Evolutionary conservation across 805 yeast genomes (phyloP), one percentile per base, ranked within the genome.

Genomic region (Kodamaea lidongshanica): DNA sequence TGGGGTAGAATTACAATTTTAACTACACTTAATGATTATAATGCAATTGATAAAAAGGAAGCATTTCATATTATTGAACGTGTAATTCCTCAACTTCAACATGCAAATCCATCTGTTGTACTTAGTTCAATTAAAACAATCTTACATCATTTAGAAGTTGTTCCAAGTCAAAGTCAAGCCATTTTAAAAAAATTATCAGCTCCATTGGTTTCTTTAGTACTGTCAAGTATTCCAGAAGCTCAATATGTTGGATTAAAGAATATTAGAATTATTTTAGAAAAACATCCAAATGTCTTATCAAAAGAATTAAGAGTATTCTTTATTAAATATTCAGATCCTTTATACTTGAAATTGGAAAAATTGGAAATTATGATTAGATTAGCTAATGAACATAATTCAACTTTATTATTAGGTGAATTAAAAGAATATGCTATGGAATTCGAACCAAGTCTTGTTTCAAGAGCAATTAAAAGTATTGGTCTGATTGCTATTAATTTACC

Each of bases 1-100:
- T 92, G 99, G 99, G 98, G 98, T 7, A 73, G 98, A 48, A 82
- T 92, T 41, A 75, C 96, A 1, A 83, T 92, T 25, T 66, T 92
- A 36, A 74, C 83, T 1, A 87, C 95, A 1, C 60, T 92, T 40
- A 70, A 86, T 5, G 88, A 80, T 26, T 89, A 79, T 52, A 50
- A 63, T 4, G 67, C 94, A 0, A 46, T 51, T 2, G 72, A 67
- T 26, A 52, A 61, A 2, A 62, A 69, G 10, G 95, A 88, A 50
- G 87, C 94, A 2, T 76, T 72, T 37, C 87, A 84, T 48, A 84
- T 89, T 32, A 72, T 89, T 39, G 96, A 89, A 47, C 70, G 95
- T 39, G 87, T 86, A 7, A 73, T 84, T 7, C 97, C 98, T 9
- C 97, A 92, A 59, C 72, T 89, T 48, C 98, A 89, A 61, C 98